These are phyloP conservation scores for Whalleya microplaca DNA, from an alignment of 2,329 filamentous ascomycete genomes.

Conservation along the genomic window DNA sequence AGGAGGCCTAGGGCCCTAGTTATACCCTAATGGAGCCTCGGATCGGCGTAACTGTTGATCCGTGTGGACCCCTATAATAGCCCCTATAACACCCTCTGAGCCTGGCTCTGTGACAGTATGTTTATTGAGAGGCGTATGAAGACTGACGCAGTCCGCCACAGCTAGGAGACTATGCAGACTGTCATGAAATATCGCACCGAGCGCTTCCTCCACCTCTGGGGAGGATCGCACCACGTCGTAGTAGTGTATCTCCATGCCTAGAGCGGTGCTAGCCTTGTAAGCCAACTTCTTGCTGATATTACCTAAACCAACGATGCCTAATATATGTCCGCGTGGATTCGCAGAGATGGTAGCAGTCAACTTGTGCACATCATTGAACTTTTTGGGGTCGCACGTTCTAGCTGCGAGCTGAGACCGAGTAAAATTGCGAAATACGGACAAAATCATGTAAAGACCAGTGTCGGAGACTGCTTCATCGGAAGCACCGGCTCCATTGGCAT, in stretches of 20 bases:
- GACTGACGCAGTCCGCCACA: constrained; percentile 38
- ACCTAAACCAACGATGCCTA: constrained; percentile 59
- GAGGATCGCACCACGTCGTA: constrained; percentile 46
- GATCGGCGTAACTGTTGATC: too few species aligned
- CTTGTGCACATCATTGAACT: constrained; percentile 52
- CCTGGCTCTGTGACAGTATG: too few species aligned
- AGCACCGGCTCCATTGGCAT: constrained; percentile 58
- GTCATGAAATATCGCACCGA: constrained; percentile 36
- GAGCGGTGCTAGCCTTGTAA: constrained; percentile 45
- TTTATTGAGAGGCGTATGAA: constrained; percentile 11
- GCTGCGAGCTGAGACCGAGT: constrained; percentile 58
- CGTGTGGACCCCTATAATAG: too few species aligned
- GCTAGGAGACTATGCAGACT: constrained; percentile 33
- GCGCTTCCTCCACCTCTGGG: constrained; percentile 34
- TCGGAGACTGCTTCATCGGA: constrained; percentile 66
- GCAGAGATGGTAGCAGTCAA: constrained; percentile 56
- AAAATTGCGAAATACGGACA: constrained; percentile 61
- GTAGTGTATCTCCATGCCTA: constrained; percentile 61
- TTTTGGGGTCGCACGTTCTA: constrained; percentile 43
- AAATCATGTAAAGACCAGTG: constrained; percentile 61
- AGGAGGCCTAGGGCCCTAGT: too few species aligned
- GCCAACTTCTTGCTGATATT: constrained; percentile 51
- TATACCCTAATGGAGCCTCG: too few species aligned
- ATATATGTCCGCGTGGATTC: constrained; percentile 54
- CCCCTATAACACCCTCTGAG: too few species aligned